These are phyloP conservation scores for Cladochytrium replicatum DNA, from an alignment of 192 early-diverging fungal species.

Conservation along the genomic window DNA sequence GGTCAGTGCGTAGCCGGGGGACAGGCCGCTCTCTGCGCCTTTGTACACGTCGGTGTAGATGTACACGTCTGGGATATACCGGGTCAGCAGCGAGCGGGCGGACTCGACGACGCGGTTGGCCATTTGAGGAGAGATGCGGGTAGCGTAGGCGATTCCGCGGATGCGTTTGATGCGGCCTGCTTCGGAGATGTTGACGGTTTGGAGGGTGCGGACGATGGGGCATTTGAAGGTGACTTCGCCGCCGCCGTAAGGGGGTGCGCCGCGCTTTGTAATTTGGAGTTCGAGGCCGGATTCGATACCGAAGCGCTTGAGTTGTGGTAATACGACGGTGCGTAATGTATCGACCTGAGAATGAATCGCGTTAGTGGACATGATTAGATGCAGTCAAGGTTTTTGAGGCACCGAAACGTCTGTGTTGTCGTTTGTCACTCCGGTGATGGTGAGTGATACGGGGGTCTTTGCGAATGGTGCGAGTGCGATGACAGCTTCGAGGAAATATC, in stretches of 20 bases:
- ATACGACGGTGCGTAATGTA: constrained; percentile 76
- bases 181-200: constrained; percentile 73
- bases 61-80: constrained; percentile 94
- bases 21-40: constrained; percentile 78
- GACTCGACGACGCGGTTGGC: constrained; percentile 89
- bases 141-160: constrained; percentile 88
- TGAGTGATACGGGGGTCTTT: constrained; percentile 75
- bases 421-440: constrained; percentile 83
- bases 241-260: constrained; percentile 84
- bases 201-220: constrained; percentile 63
- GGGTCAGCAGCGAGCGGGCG: constrained; percentile 74
- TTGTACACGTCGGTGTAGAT: constrained; percentile 97
- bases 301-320: constrained; percentile 77
- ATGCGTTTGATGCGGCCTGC: constrained; percentile 83
- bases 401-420: constrained; percentile 86
- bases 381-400: neutral
- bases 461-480: constrained; percentile 88
- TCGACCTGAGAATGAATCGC: constrained; percentile 52
- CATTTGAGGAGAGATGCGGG: constrained; percentile 87
- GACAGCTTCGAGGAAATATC: constrained; percentile 88
- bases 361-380: neutral
- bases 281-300: constrained; percentile 77
- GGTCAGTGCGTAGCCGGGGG: constrained; percentile 82
- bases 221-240: constrained; percentile 84
- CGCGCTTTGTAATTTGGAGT: constrained; percentile 75